Evolutionary conservation across 192 early-diverging fungal genomes (phyloP), one percentile per base, ranked within the genome.

Genomic region (Podila verticillata): DNA sequence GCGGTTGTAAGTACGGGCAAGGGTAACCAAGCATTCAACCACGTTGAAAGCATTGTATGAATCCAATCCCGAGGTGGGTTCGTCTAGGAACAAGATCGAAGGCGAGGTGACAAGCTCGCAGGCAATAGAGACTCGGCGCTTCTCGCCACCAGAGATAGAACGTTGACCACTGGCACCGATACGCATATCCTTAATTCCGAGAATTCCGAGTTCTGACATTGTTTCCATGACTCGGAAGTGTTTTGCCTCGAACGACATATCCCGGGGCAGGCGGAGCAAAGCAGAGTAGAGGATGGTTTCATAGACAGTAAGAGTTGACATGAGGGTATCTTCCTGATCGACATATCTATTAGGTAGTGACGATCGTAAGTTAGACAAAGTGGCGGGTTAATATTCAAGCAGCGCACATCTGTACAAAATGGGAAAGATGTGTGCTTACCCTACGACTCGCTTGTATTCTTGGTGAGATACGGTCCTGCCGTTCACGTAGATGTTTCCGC

Each of bases 41-140:
- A 98, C 97, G 84, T 96, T 97, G 67, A 93, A 94, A 0, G 97
- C 97, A 74, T 96, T 97, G 85, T 94, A 97, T 31, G 95, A 86
- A 81, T 98, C 97, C 44, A 98, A 81, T 19, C 95, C 95, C 34
- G 88, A 91, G 0, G 94, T 95, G 20, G 94, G 93, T 74, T 95
- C 94, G 63, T 95, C 93, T 69, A 99, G 82, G 67, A 97, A 96
- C 59, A 99, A 83, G 69, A 99, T 94, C 17, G 91, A 91, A 2
- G 96, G 96, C 7, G 92, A 92, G 0, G 96, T 97, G n/a, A 99
- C 96, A 32, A 99, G 85, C 66, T 97, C 96, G 59, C 94, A 95
- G 44, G 95, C 97, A 85, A 99, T 98, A 24, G 92, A 92, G 0
- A 99, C 96, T 54, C 97, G 91, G 51, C 96, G 91, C 68, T 95